phyloP scores from a whole-genome alignment of 1,284 basidiomycete genomes.

The Pascua sp. region DNA sequence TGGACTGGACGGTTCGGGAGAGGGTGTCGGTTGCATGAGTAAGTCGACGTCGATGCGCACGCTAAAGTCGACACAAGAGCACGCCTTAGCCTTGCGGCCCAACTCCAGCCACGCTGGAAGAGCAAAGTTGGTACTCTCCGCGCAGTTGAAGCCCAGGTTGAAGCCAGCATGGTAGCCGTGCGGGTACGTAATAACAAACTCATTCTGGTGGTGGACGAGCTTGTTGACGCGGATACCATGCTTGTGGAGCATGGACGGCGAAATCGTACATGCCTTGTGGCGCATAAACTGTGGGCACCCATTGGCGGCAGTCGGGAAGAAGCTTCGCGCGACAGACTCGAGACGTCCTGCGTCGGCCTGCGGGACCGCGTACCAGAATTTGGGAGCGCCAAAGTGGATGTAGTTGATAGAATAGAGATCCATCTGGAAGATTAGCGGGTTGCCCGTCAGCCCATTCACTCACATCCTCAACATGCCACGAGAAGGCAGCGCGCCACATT shows the following conservation, averaged over 20 bases:
- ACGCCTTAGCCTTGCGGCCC: constrained; percentile 75
- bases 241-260: constrained; percentile 75
- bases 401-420: constrained; percentile 99
- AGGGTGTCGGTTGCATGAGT: constrained; percentile 55
- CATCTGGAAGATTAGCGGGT: constrained; percentile 56
- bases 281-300: constrained; percentile 89
- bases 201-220: constrained; percentile 83
- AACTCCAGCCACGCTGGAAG: constrained; percentile 91
- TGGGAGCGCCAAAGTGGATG: constrained; percentile 97
- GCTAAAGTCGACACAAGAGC: constrained; percentile 78
- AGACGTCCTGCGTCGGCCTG: constrained; percentile 74
- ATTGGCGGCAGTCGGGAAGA: constrained; percentile 79
- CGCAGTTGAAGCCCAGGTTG: constrained; percentile 96
- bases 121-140: constrained; percentile 97
- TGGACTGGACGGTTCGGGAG: not conserved
- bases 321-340: constrained; percentile 62
- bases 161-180: constrained; percentile 94
- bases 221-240: constrained; percentile 80
- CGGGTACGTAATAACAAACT: constrained; percentile 95
- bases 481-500: constrained; percentile 98
- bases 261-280: constrained; percentile 94
- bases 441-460: constrained; percentile 17
- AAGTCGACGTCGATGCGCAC: constrained; percentile 89
- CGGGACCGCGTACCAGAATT: constrained; percentile 92
- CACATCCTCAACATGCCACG: constrained; percentile 92